Base-by-base conservation (phyloP, 129 eudicot species). In the Flaveria ramosissima region DNA sequence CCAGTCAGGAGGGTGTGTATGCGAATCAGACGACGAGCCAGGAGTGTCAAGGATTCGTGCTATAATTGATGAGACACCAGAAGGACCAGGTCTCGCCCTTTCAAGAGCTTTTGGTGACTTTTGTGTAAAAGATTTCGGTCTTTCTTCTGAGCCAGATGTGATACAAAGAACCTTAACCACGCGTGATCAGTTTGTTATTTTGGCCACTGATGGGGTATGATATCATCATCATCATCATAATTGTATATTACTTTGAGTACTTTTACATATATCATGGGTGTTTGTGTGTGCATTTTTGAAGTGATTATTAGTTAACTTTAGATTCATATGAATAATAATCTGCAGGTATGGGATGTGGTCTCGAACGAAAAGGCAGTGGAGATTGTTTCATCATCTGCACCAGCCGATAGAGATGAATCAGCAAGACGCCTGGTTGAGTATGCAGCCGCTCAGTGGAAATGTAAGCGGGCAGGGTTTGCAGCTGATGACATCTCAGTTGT, bases 171-270 rank as follows among this genome's bases (percentile, higher is more conserved):
- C 77, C 51, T 82, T 95, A 72, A 89, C 87, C 72, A 77, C 76
- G 65, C 79, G 32, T 48, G 99, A 95, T 66, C 94, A 81, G 48
- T 95, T 95, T 64, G 86, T 77, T 64, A 86, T 95, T 48, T 78
- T 95, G 87, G 99, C 99, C 1, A 86, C 96, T 4, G 99, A 95
- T 79, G 99, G 99, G 97, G 99, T 93, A 87, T 27, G 81, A 30
- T 46, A 17, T 56, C 4, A 53, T 53, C 23, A 53, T 53, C 24
- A 17, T 52, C 23, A 52, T n/a, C 30, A 27, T 23, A 23, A 23
- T 27, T 27, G 3, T 15, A 2, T 45, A 12, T 45, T 45, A 45
- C 4, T 5, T 6, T 36, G 41, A 45, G 50, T n/a, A 45, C 19
- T 72, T 41, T 5, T 60, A 24, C 39, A 24, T 60, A 21, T 60